These are phyloP conservation scores for Polytolypa hystricis DNA, from an alignment of 2,329 filamentous ascomycete species.

Conservation along the genomic window DNA sequence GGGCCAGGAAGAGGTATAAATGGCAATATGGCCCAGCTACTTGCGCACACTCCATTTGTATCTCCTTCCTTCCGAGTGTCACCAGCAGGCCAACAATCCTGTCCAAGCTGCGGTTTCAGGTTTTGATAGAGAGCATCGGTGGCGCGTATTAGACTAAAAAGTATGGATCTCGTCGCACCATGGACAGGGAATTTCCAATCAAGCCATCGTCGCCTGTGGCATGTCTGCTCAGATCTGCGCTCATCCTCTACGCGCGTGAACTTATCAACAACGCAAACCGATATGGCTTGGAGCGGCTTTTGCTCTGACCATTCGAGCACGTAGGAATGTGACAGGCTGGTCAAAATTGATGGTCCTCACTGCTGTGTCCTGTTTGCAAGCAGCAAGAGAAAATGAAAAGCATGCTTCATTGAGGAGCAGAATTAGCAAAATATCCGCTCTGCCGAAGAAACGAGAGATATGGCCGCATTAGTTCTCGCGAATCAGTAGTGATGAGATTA, in stretches of 20 bases:
- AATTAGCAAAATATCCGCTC: neutral
- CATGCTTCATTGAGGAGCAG: neutral
- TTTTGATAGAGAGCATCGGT: slow-evolving; percentile 4
- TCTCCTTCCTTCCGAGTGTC: slow-evolving; percentile 3
- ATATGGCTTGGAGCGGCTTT: slow-evolving; percentile 7
- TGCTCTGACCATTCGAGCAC: neutral
- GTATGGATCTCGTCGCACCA: neutral
- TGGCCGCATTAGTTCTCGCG: neutral
- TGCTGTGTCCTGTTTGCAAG: neutral
- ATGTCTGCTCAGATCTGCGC: slow-evolving; percentile 6
- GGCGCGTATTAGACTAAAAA: slow-evolving; percentile 3
- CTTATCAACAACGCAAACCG: slow-evolving; percentile 9
- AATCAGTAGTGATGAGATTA: neutral
- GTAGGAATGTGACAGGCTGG: neutral
- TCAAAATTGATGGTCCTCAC: neutral
- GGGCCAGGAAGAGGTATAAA: slow-evolving; percentile 6
- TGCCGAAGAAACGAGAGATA: neutral
- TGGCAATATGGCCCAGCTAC: slow-evolving; percentile 8
- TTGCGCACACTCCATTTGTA: slow-evolving; percentile 10
- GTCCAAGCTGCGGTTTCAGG: neutral
- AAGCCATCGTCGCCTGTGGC: slow-evolving; percentile 2
- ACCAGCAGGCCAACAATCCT: neutral
- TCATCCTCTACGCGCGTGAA: slow-evolving; percentile 8
- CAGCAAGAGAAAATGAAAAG: neutral
- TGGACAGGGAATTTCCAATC: neutral